phyloP scores from a whole-genome alignment of 805 yeast genomes.

The Gaillardinia entomophila region DNA sequence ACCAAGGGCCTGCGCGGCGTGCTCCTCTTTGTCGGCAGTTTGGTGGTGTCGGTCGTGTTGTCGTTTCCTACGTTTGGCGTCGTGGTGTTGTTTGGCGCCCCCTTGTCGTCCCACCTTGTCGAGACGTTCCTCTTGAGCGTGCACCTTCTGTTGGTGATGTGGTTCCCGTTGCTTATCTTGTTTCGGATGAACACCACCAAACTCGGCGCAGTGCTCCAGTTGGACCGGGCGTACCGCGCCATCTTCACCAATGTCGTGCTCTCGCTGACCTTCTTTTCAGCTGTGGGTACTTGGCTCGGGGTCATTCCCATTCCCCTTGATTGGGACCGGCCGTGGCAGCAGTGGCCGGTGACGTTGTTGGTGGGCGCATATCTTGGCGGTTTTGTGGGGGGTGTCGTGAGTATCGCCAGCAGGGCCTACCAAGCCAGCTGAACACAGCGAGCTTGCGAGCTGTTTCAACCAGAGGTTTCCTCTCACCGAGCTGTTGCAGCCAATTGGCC shows the following conservation, averaged over 20 bases:
- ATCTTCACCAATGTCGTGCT: conserved; percentile 23
- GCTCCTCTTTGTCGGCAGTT: conserved; percentile 19
- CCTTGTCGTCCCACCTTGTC: conserved; percentile 45
- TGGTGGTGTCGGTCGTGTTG: conserved; percentile 26
- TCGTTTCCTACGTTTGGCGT: conserved; percentile 32
- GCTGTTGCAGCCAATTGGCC: neutral
- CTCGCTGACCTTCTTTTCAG: conserved; percentile 17
- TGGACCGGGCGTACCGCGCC: conserved; percentile 12
- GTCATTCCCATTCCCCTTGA: conserved; percentile 92
- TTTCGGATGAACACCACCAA: conserved; percentile 47
- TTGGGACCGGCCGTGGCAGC: conserved; percentile 98
- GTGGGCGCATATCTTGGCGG: conserved; percentile 77
- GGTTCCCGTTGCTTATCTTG: conserved; percentile 58
- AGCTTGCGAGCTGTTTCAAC: neutral
- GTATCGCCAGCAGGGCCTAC: too few relatives aligned
- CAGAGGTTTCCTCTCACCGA: neutral
- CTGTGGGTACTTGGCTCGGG: conserved; percentile 84
- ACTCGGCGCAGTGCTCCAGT: conserved; percentile 14
- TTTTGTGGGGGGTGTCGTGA: conserved; percentile 45
- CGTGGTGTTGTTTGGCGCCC: conserved; percentile 75
- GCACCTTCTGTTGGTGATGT: conserved; percentile 55
- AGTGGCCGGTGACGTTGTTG: conserved; percentile 87
- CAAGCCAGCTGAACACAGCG: too few relatives aligned
- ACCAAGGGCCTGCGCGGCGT: neutral
- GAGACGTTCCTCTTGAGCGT: conserved; percentile 58